These are phyloP conservation scores for Lotmaria passim DNA, from an alignment of 208 protist species.

Conservation along the genomic window DNA sequence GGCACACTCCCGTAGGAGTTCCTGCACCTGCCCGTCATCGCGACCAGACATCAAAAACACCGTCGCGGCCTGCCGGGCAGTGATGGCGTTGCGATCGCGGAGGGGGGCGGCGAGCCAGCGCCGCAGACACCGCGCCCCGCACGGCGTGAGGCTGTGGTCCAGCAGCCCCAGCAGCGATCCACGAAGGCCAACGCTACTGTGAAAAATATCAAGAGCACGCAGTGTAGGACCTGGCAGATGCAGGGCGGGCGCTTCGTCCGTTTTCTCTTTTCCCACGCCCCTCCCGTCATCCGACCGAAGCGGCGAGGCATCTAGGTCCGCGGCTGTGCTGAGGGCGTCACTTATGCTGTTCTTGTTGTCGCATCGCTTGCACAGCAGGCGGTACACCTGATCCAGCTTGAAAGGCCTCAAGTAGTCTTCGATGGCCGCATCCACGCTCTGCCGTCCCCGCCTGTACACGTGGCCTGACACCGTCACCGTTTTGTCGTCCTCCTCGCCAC, in stretches of 20 bases:
- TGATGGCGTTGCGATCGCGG: constrained; percentile 35
- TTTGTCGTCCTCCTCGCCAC: constrained; percentile 76
- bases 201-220: constrained; percentile 84
- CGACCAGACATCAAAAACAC: constrained; percentile 42
- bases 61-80: constrained; percentile 54
- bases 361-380: constrained; percentile 29
- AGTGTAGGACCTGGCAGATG: constrained; percentile 69
- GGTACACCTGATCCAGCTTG: constrained; percentile 60
- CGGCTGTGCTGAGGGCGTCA: no score
- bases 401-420: constrained; percentile 61
- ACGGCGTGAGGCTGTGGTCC: constrained; percentile 71
- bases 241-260: neutral
- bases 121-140: constrained; percentile 66
- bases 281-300: neutral
- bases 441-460: constrained; percentile 11
- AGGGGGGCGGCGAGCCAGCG: constrained; percentile 75
- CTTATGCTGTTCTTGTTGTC: no score
- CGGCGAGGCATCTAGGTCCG: constrained; percentile 3
- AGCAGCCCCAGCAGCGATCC: constrained; percentile 70
- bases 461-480: constrained; percentile 49
- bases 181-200: constrained; percentile 48
- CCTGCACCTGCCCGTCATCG: constrained; percentile 49
- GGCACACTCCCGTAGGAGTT: constrained; percentile 70
- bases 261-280: no score
- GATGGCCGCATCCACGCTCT: constrained; percentile 51